Percentiles rank a stretch among this genome's conserved stretches.
phyloP scores from a whole-genome alignment of 257 asterid genomes.

The Cynanchum wilfordii region DNA sequence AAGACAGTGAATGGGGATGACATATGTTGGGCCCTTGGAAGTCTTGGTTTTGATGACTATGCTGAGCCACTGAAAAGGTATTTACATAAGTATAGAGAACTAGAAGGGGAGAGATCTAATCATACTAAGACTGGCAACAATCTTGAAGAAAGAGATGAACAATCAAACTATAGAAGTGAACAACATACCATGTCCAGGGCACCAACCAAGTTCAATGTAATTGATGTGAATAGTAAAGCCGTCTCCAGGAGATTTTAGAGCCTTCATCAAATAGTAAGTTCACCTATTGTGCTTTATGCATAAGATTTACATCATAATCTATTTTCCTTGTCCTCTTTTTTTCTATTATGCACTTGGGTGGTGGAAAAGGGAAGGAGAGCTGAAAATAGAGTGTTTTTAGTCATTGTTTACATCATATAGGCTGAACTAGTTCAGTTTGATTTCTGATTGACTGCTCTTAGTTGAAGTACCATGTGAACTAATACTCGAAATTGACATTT shows the following conservation, averaged over 20 bases:
- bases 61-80: slow-evolving; percentile 34
- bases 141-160: slow-evolving; percentile 8
- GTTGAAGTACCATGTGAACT: background rate
- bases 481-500: background rate
- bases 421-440: background rate
- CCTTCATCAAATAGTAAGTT: slow-evolving; percentile 7
- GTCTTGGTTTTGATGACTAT: slow-evolving; percentile 48
- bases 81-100: slow-evolving; percentile 34
- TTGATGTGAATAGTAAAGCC: slow-evolving; percentile 12
- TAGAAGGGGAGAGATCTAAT: slow-evolving; percentile 41
- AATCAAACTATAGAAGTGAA: slow-evolving; percentile 6
- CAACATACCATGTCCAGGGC: background rate
- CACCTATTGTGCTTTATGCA: background rate
- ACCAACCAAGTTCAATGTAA: slow-evolving; percentile 9
- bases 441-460: slow-evolving; percentile 1
- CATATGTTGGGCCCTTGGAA: slow-evolving; percentile 44
- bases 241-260: slow-evolving; percentile 12
- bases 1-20: slow-evolving; percentile 58
- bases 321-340: background rate
- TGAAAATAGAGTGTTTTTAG: background rate
- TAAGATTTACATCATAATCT: background rate
- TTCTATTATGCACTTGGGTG: background rate
- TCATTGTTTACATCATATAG: background rate
- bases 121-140: slow-evolving; percentile 25
- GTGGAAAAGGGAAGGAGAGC: background rate